Evolutionary conservation across 2,329 filamentous ascomycete species (phyloP).

Genomic region (Dactylellina parvicollis): DNA sequence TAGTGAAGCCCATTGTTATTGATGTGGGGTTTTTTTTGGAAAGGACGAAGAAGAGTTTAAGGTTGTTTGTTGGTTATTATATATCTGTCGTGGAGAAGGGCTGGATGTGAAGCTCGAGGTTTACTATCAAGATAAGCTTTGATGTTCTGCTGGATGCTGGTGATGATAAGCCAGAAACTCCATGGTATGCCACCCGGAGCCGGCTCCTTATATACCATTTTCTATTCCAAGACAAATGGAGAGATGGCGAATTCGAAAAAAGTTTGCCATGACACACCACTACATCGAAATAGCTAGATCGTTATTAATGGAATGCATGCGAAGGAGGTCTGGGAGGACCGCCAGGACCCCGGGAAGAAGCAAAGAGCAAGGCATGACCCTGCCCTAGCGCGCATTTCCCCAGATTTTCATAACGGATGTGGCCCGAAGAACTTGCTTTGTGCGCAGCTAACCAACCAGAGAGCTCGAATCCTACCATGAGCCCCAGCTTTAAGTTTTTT

Average conservation of each 20-base stretch:
- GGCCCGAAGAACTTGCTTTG: constrained; percentile 49
- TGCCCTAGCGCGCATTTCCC: constrained; percentile 53
- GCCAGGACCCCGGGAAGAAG: constrained; percentile 29
- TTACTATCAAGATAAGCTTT: too few species aligned
- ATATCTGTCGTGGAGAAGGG: too few species aligned
- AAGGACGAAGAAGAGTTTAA: constrained; percentile 24
- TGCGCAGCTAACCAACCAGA: constrained; percentile 48
- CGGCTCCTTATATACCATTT: constrained; percentile 52
- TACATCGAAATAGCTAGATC: constrained; percentile 43
- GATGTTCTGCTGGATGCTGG: constrained; percentile 40
- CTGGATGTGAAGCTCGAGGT: too few species aligned
- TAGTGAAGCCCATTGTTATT: constrained; percentile 63
- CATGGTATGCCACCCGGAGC: constrained; percentile 36
- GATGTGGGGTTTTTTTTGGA: constrained; percentile 40
- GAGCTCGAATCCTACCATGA: constrained; percentile 46
- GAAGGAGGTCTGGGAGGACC: constrained; percentile 16
- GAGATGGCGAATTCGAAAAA: constrained; percentile 29
- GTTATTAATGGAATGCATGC: constrained; percentile 51
- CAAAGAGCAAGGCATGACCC: constrained; percentile 51
- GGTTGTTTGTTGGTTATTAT: too few species aligned
- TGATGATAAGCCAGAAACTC: constrained; percentile 50
- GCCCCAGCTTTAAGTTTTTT: constrained; percentile 38
- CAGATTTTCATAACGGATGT: constrained; percentile 53
- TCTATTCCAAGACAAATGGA: constrained; percentile 30
- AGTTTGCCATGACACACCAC: constrained; percentile 49